Base-by-base conservation (phyloP, 2,329 filamentous ascomycete species). In the Trichoderma sp. region DNA sequence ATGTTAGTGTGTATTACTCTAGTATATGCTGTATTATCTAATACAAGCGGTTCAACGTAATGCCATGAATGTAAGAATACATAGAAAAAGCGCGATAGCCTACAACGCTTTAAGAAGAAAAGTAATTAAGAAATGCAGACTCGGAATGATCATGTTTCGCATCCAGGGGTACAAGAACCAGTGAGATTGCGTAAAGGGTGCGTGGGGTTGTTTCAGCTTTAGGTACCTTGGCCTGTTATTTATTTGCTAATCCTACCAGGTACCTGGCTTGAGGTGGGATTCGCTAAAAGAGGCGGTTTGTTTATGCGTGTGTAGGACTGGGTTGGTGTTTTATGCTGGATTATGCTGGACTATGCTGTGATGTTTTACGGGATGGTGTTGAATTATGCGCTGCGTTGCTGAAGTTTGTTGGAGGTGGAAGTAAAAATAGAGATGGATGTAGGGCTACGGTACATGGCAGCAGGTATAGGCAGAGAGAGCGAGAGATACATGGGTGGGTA, bases 121-220 rank as follows among this genome's bases (percentile, higher is more conserved):
- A 35, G 3, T 5, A 40, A 55, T 1, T 1, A 33, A 56, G n/a
- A 49, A 13, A 49, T 40, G 56, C 56, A 40, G 27, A 10, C 40
- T 33, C n/a, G 59, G 37, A 62, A 49, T 31, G 16, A 21, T 29
- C 64, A 58, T 67, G 64, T 59, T 67, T 67, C 55, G 55, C 31
- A 56, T 67, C 64, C 40, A 67, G 55, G 64, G 64, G 27, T 31
- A 56, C 5, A 14, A 53, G 19, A 24, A 40, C 40, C 40, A 49
- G 64, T 59, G 55, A 67, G 64, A 67, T 67, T 67, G 64, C 55
- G 55, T 52, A 55, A 35, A 64, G 33, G 49, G 55, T 33, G 31
- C n/a, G 60, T 14, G 37, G 60, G 47, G 43, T 27, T 21, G 61
- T 59, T 67, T 64, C 55, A 67, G 64, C 55, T 52, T 52, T 33